Percentiles rank a stretch among this genome's conserved stretches.
phyloP scores from a whole-genome alignment of 805 yeast species.

The Ogataea allantospora region DNA sequence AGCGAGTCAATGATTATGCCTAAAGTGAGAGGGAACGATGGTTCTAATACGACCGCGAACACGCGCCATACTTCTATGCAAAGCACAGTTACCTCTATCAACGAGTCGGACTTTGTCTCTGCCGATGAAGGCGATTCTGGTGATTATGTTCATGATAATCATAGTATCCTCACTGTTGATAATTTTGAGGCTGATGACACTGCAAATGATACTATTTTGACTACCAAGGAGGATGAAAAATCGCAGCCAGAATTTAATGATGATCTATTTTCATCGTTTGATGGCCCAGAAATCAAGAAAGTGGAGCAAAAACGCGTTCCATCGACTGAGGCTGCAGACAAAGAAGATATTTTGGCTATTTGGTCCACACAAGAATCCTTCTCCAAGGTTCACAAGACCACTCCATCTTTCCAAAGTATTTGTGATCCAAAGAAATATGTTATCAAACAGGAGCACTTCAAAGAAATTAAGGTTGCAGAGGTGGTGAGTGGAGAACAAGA shows the following conservation, averaged over 20 bases:
- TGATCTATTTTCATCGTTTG: conserved; percentile 36
- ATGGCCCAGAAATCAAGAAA: conserved; percentile 30
- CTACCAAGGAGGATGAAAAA: conserved; percentile 18
- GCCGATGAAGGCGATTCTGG: conserved; percentile 30
- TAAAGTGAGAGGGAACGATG: conserved; percentile 8
- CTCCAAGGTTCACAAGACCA: conserved; percentile 18
- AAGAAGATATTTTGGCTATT: conserved; percentile 30
- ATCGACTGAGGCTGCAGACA: conserved; percentile 29
- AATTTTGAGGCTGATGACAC: conserved; percentile 10
- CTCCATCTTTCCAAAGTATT: conserved; percentile 28
- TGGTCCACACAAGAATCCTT: conserved; percentile 35
- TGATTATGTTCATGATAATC: conserved; percentile 14
- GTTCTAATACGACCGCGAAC: conserved; percentile 1
- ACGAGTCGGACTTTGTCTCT: conserved; percentile 34
- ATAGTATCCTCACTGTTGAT: neutral
- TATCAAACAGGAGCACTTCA: conserved; percentile 22
- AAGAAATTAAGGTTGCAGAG: conserved; percentile 21
- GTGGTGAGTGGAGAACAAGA: conserved; percentile 2
- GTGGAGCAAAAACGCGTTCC: conserved; percentile 14
- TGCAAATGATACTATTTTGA: conserved; percentile 11
- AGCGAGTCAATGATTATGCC: conserved; percentile 18
- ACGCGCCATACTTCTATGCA: conserved; percentile 26
- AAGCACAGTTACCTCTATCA: conserved; percentile 26
- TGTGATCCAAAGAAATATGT: conserved; percentile 26
- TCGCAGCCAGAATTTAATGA: conserved; percentile 41